Evolutionary conservation across 805 yeast genomes (phyloP).

Genomic region (Ogataea trehalophila): DNA sequence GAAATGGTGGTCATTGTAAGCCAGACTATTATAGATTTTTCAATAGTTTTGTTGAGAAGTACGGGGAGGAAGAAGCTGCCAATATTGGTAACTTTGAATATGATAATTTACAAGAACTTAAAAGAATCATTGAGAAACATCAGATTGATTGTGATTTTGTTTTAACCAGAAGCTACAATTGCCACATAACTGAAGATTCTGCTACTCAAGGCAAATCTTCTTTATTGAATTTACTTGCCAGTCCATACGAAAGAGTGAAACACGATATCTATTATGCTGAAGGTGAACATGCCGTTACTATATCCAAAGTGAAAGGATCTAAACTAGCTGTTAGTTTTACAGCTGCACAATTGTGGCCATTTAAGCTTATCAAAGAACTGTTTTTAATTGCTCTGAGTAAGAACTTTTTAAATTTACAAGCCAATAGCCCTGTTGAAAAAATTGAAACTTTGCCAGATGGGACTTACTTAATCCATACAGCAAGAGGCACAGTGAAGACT

Average conservation of each 20-base stretch:
- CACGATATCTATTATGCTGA: constrained; percentile 27
- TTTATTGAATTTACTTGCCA: constrained; percentile 12
- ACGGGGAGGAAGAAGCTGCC: constrained; percentile 30
- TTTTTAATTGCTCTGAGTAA: constrained; percentile 31
- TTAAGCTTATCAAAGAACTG: constrained; percentile 33
- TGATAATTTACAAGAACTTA: constrained; percentile 30
- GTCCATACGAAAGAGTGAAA: constrained; percentile 27
- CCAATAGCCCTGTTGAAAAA: constrained; percentile 35
- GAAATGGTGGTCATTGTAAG: constrained; percentile 47
- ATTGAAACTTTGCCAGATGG: constrained; percentile 23
- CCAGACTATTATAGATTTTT: constrained; percentile 27
- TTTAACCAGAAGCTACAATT: constrained; percentile 28
- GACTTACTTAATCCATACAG: constrained; percentile 31
- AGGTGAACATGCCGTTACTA: constrained; percentile 30
- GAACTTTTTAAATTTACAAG: constrained; percentile 32
- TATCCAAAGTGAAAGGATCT: constrained; percentile 27
- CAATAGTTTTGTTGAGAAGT: constrained; percentile 8
- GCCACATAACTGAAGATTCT: constrained; percentile 15
- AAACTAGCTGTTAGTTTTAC: constrained; percentile 33
- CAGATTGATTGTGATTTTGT: constrained; percentile 31
- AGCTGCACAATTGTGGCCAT: constrained; percentile 42
- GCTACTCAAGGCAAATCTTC: not conserved
- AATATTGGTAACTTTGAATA: constrained; percentile 35
- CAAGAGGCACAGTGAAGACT: constrained; percentile 23
- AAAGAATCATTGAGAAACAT: constrained; percentile 29